phyloP scores from a whole-genome alignment of 2,329 filamentous ascomycete species.

The Arachnopeziza araneosa region DNA sequence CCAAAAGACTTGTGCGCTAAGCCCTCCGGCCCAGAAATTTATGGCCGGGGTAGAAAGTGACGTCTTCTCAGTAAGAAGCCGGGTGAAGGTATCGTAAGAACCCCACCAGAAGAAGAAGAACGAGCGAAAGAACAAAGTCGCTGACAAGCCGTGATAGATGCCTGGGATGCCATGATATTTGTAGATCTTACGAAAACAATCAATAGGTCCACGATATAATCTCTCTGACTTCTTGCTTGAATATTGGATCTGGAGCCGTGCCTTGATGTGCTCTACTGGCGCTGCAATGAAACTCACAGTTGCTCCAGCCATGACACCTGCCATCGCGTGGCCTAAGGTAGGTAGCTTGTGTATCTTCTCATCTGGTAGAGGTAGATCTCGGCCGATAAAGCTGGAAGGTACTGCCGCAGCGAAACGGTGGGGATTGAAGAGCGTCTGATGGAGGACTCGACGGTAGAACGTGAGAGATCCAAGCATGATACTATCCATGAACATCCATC shows the following conservation, averaged over 20 bases:
- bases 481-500: constrained; percentile 98
- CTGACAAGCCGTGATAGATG: constrained; percentile 77
- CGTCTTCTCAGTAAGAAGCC: constrained; percentile 61
- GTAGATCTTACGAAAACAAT: constrained; percentile 70
- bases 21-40: constrained; percentile 95
- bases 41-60: constrained; percentile 68
- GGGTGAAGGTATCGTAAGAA: constrained; percentile 82
- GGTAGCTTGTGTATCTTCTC: constrained; percentile 52
- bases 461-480: constrained; percentile 88
- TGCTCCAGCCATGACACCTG: constrained; percentile 78
- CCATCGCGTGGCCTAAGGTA: constrained; percentile 75
- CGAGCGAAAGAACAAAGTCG: constrained; percentile 81
- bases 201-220: constrained; percentile 79
- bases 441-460: constrained; percentile 78
- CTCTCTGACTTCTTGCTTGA: constrained; percentile 70
- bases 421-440: constrained; percentile 66
- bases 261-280: constrained; percentile 93
- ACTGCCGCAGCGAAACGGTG: background rate
- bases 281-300: constrained; percentile 92
- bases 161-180: constrained; percentile 69
- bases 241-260: constrained; percentile 91
- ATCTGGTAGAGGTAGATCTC: constrained; percentile 19
- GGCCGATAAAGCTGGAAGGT: background rate
- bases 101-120: constrained; percentile 99
- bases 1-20: constrained; percentile 95